These are phyloP conservation scores for Aspergillus sp. DNA, from an alignment of 2,329 filamentous ascomycete genomes.

Conservation along the genomic window DNA sequence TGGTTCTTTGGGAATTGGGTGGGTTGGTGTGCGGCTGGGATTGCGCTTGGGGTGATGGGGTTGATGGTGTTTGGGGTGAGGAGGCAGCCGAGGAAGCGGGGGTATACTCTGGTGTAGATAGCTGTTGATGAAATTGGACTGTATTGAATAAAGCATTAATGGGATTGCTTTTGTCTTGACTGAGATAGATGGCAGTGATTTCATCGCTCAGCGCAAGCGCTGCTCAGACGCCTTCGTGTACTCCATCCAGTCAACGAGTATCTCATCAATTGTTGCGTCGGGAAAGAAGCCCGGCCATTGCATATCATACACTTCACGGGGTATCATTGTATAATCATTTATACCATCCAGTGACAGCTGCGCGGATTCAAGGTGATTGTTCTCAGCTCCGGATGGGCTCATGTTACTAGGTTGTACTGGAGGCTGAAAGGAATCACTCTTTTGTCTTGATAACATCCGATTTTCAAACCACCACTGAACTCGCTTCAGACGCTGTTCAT, in stretches of 20 bases:
- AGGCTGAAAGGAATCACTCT: not conserved
- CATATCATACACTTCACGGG: not conserved
- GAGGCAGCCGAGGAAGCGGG: not conserved
- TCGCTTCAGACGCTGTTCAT: constrained; percentile 9
- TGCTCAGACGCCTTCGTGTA: not conserved
- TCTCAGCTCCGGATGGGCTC: not conserved
- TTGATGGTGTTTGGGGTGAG: not conserved
- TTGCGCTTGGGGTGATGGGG: not conserved
- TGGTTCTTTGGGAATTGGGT: not conserved
- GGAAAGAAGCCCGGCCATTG: not conserved
- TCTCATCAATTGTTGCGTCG: constrained; percentile 1
- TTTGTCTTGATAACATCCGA: not conserved
- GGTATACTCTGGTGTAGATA: not conserved
- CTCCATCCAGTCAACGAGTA: constrained; percentile 8
- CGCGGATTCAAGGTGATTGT: not conserved
- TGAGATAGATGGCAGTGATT: too few relatives aligned
- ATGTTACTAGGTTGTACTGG: not conserved
- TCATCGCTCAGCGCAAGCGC: not conserved
- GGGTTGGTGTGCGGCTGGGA: not conserved
- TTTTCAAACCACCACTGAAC: constrained; percentile 11
- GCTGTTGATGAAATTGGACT: too few relatives aligned
- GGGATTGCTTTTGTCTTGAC: not conserved
- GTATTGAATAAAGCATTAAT: not conserved
- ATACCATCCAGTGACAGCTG: not conserved
- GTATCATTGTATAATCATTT: not conserved